These are phyloP conservation scores for Thermothielavioides terrestris DNA, from an alignment of 495 filamentous ascomycete species.

Conservation along the genomic window DNA sequence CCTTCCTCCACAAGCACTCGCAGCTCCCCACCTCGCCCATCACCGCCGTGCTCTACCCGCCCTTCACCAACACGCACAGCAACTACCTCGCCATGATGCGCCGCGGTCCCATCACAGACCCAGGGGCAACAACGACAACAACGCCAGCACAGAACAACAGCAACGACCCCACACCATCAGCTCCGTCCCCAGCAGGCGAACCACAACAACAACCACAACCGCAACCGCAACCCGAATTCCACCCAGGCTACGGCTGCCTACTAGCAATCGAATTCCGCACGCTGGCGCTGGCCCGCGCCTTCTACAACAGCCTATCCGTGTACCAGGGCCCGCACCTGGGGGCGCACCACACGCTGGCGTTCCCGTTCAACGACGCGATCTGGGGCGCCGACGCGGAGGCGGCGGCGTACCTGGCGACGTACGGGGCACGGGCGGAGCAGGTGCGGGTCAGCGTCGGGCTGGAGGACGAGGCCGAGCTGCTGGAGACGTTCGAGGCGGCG, in stretches of 20 bases:
- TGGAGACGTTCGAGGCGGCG: conserved; percentile 28
- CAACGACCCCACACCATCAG: too few species aligned
- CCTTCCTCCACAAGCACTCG: conserved; percentile 24
- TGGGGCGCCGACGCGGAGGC: conserved; percentile 23
- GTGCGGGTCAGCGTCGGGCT: conserved; percentile 35
- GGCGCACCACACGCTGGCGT: conserved; percentile 36
- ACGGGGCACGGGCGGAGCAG: conserved; percentile 25
- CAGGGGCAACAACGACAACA: too few species aligned
- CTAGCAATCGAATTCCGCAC: conserved; percentile 35
- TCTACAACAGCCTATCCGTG: conserved; percentile 35
- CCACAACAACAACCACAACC: too few species aligned
- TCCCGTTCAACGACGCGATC: conserved; percentile 33
- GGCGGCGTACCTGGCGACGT: conserved; percentile 19
- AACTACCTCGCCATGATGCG: conserved; percentile 35
- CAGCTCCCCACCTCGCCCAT: conserved; percentile 23
- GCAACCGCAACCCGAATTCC: too few species aligned
- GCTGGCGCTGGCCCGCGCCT: conserved; percentile 23
- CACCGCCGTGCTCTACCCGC: conserved; percentile 33
- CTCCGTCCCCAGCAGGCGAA: too few species aligned
- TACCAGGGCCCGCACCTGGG: conserved; percentile 41
- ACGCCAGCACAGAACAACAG: too few species aligned
- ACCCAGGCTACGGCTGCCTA: conserved; percentile 33
- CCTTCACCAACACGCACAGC: conserved; percentile 18
- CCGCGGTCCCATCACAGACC: conserved; percentile 11
- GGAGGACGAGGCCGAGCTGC: conserved; percentile 30